Evolutionary conservation across 495 filamentous ascomycete genomes (phyloP), one percentile per base, ranked within the genome.

Genomic region (Parmelia sp.): DNA sequence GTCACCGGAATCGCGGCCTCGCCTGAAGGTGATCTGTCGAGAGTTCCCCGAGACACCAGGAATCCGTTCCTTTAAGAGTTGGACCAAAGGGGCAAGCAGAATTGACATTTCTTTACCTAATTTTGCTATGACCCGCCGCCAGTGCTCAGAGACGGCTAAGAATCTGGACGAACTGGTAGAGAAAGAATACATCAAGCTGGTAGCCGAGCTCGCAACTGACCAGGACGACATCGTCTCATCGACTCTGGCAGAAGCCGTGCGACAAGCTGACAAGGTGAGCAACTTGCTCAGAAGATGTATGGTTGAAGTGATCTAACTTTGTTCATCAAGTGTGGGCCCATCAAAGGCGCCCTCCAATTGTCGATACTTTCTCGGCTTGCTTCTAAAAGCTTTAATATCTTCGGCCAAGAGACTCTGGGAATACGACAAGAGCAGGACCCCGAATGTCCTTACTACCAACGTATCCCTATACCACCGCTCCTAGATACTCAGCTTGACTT

Each of bases 351-450:
- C n/a, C 37, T 63, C 29, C 3, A 44, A 12, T 14, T 63, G 27
- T 36, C 61, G 6, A 37, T 63, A 31, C 39, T 63, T 10, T 56
- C 61, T 25, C 23, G 61, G 14, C 51, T 63, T 33, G 31, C 55
- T 40, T 63, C 51, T 17, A 57, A 57, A n/a, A 63, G 61, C 27
- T 63, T 63, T 39, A 63, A 63, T 23, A 63, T 42, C 12, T 56
- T 3, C 14, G 51, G 51, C 6, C 1, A 19, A 5, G 51, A 57
- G 27, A 56, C 47, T 21, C 21, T 63, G 9, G 36, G 51, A 21
- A 33, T 63, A 42, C 25, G 4, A 14, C 47, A 35, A n/a, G 14
- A 56, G 17, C 1, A 7, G 11, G 7, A 63, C 31, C 27, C 51
- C 0, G 25, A 15, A 6, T 57, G 47, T 0, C 61, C 61, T 15